Percentiles rank a stretch among this genome's conserved stretches.
Conservation (phyloP, 2,329 filamentous ascomycete species). For the Penicillium italicum region DNA sequence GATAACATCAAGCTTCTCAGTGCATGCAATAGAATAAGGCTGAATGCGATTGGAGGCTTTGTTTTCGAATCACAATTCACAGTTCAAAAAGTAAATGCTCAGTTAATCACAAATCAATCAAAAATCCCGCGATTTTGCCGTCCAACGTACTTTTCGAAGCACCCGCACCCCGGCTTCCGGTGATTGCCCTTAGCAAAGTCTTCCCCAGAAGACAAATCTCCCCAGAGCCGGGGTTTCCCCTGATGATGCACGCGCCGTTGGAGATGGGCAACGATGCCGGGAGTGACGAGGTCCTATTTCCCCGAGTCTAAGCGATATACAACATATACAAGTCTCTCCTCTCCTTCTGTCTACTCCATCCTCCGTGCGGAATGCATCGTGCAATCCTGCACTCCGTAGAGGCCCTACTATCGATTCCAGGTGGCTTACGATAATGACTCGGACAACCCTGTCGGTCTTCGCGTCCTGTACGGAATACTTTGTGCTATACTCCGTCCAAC, state of each 20-base stretch:
- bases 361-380: neutral
- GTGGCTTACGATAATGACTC: neutral
- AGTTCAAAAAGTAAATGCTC: neutral
- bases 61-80: neutral
- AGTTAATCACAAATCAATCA: neutral
- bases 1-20: conserved; percentile 5
- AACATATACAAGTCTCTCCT: neutral
- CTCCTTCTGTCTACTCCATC: neutral
- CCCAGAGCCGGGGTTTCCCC: conserved; percentile 1
- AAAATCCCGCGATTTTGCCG: neutral
- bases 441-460: neutral
- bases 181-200: conserved; percentile 3
- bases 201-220: conserved; percentile 1
- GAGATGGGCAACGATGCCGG: neutral
- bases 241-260: conserved; percentile 8
- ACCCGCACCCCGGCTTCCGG: conserved; percentile 4
- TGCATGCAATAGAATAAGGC: neutral
- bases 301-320: neutral
- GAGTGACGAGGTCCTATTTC: neutral
- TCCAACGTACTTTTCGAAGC: neutral
- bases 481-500: too few species aligned
- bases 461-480: neutral
- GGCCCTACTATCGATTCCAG: neutral
- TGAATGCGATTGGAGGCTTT: neutral
- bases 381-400: neutral